These are phyloP conservation scores for Iris pallida DNA, from an alignment of 116 monocot genomes.

Conservation along the genomic window DNA sequence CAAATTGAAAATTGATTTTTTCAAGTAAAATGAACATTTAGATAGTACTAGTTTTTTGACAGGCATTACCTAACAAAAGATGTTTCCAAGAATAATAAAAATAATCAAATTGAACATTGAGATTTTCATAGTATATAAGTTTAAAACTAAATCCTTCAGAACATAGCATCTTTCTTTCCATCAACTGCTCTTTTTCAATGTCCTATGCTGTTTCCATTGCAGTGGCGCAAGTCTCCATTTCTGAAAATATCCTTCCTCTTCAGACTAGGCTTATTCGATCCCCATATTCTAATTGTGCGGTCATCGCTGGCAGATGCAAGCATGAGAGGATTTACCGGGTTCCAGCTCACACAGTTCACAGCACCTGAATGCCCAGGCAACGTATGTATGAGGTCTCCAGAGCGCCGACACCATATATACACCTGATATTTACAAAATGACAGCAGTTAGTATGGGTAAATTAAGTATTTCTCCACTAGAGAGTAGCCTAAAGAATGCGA, in stretches of 20 bases:
- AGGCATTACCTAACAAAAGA: too few relatives aligned
- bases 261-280: constrained; percentile 21
- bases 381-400: constrained; percentile 40
- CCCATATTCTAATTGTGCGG: constrained; percentile 75
- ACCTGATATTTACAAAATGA: constrained; percentile 34
- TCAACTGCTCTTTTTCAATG: too few relatives aligned
- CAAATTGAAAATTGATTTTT: too few relatives aligned
- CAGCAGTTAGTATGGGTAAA: not conserved
- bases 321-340: constrained; percentile 68
- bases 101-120: too few relatives aligned
- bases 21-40: too few relatives aligned
- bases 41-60: too few relatives aligned
- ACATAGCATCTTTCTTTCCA: too few relatives aligned
- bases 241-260: constrained; percentile 33
- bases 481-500: not conserved
- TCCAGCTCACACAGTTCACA: constrained; percentile 90
- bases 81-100: too few relatives aligned
- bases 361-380: constrained; percentile 70
- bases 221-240: constrained; percentile 41
- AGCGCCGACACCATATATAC: constrained; percentile 67
- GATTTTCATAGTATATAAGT: too few relatives aligned
- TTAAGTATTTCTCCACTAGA: not conserved
- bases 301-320: constrained; percentile 83
- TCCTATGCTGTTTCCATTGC: constrained; percentile 40
- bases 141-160: too few relatives aligned